Base-by-base conservation (phyloP, 139 green algal species). In the Closterium sp. region DNA sequence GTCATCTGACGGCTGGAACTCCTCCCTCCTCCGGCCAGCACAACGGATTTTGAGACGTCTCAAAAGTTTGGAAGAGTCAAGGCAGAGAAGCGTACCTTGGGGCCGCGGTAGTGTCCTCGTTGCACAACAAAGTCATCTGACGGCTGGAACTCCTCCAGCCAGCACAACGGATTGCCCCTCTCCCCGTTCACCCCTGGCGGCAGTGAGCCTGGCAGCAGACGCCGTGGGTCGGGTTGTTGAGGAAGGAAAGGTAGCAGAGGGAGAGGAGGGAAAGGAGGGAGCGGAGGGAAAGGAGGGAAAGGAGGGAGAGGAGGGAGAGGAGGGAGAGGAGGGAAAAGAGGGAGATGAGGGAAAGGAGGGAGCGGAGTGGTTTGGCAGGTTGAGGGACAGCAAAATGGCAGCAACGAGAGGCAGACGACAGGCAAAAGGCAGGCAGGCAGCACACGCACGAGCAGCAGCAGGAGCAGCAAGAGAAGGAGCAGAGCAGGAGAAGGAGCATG, bases 121-220 rank as follows among this genome's bases (percentile, higher is more conserved):
- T 27, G 90, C 31, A 93, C 90, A 9, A 93, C 90, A 91, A 93
- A 93, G 34, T 93, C 90, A 31, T 93, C 90, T 9, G 90, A 86
- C 21, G 90, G 90, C n/a, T 89, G 70, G 32, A 85, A 93, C 29
- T 91, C 79, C 90, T 93, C 90, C 84, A 93, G 79, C 29, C 45
- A 92, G 34, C 50, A 73, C 10, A 73, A 73, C 17, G 50, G 50
- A 73, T 73, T 73, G 1, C 50, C 50, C 50, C n/a, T 2, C 84
- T 24, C n/a, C 84, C n/a, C n/a, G n/a, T 87, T 87, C 21, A 31
- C 22, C 21, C 84, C n/a, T 24, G 84, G 84, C 6, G 28, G 84
- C 27, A 31, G 84, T 10, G 84, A 3, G 27, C n/a, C n/a, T 30
- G 84, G 10, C 11, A 30, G 7, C 84, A 87, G n/a, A 21, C 27